These are phyloP conservation scores for Podila epicladia DNA, from an alignment of 192 early-diverging fungal species.

Conservation along the genomic window DNA sequence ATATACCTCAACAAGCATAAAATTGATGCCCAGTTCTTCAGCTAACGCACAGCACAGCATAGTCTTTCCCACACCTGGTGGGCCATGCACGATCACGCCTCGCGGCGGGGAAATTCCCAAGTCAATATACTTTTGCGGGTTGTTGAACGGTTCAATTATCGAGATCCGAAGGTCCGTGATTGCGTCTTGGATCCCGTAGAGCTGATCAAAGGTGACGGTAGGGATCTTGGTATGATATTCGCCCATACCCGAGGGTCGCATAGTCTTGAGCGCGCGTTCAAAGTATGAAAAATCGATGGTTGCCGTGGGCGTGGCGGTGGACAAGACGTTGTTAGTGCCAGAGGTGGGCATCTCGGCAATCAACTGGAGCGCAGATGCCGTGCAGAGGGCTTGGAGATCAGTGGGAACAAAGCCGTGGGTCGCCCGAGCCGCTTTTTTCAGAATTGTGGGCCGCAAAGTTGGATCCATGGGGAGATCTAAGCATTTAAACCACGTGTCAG, in stretches of 20 bases:
- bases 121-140: slow-evolving; percentile 59
- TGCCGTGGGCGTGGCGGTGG: slow-evolving; percentile 34
- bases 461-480: slow-evolving; percentile 61
- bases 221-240: slow-evolving; percentile 69
- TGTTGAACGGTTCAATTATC: slow-evolving; percentile 64
- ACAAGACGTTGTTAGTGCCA: slow-evolving; percentile 30
- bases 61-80: slow-evolving; percentile 92
- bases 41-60: slow-evolving; percentile 87
- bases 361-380: slow-evolving; percentile 55
- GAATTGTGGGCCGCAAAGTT: slow-evolving; percentile 31
- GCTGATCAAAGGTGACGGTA: slow-evolving; percentile 67
- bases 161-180: slow-evolving; percentile 70
- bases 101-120: slow-evolving; percentile 76
- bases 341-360: slow-evolving; percentile 53
- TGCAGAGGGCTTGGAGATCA: slow-evolving; percentile 78
- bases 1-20: slow-evolving; percentile 82
- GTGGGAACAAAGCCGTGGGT: slow-evolving; percentile 86
- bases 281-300: slow-evolving; percentile 48
- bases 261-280: slow-evolving; percentile 46
- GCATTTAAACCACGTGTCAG: background rate
- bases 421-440: slow-evolving; percentile 54
- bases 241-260: slow-evolving; percentile 67
- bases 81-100: slow-evolving; percentile 89
- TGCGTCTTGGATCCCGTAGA: slow-evolving; percentile 81
- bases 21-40: slow-evolving; percentile 80